Evolutionary conservation across 352 stramenopile species (phyloP), one percentile per base, ranked within the genome.

Genomic region (Phytopythium cucurbitacearum): DNA sequence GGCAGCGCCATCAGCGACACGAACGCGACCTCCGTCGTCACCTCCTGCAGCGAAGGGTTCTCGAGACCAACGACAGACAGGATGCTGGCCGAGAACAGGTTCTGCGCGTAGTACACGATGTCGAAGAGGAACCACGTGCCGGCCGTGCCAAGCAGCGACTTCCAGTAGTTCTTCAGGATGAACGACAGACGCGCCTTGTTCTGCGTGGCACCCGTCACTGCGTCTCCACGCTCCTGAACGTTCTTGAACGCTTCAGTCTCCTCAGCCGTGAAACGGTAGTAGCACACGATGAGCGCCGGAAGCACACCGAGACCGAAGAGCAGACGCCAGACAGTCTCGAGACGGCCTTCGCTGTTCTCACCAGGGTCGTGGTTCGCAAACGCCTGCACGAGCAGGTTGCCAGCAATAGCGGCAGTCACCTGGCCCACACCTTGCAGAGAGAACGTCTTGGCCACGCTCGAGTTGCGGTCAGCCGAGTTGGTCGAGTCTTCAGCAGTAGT

Each of bases 71-170:
- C 41, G 32, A 81, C 71, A 15, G 59, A 62, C 12, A 78, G 55
- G 33, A 77, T 73, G 48, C 57, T 69, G 40, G 71, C 71, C 40
- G 67, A 78, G 61, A 83, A 87, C 36, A 85, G 56, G 59, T 73
- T 79, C 53, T 78, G 63, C 28, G 67, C 71, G 56, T 82, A 87
- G 59, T 79, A 85, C 8, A 81, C 71, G 52, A 87, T 76, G 60
- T 87, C 76, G 60, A 86, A 81, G 2, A 87, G 63, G 64, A 87
- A 87, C 73, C 76, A 87, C 44, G 68, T 76, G 43, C 64, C 65
- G n/a, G 71, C 68, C 32, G 65, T 75, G 33, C 69, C 75, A 5
- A 84, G 40, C 15, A 85, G 48, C 16, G 47, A 49, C 33, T 56
- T 43, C 34, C 67, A 51, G 56, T 67, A 76, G 62, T 72, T 62